Percentiles rank a stretch among this genome's conserved stretches.
Conservation (phyloP, 129 eudicot genomes). For the Tanacetum coccineum region DNA sequence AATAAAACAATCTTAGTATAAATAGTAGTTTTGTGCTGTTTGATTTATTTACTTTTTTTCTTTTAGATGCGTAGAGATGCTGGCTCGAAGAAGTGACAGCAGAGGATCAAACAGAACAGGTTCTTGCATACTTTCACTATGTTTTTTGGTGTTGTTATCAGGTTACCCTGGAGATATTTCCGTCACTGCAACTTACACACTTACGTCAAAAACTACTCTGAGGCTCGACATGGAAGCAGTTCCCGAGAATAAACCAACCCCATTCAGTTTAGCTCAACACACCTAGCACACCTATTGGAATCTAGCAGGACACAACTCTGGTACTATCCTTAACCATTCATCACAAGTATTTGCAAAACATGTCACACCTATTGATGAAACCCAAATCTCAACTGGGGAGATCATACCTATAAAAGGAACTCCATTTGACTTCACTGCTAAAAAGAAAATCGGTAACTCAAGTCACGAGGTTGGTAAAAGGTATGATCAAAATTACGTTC, state of each 20-base stretch:
- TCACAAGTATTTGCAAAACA: slow-evolving; percentile 72
- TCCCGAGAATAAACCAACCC: slow-evolving; percentile 74
- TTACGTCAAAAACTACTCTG: slow-evolving; percentile 61
- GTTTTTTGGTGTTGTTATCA: slow-evolving; percentile 22
- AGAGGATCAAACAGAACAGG: no score
- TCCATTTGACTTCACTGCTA: slow-evolving; percentile 78
- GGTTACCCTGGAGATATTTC: slow-evolving; percentile 91
- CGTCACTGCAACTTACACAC: slow-evolving; percentile 78
- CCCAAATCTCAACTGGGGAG: slow-evolving; percentile 82
- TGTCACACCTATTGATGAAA: slow-evolving; percentile 71
- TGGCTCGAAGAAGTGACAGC: no score
- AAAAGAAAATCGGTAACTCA: slow-evolving; percentile 60
- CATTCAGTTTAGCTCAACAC: slow-evolving; percentile 83
- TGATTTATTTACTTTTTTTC: no score
- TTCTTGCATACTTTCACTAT: no score
- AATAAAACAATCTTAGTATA: no score
- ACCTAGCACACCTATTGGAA: slow-evolving; percentile 99
- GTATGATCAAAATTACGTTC: slow-evolving; percentile 88
- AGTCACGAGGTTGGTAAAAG: slow-evolving; percentile 79
- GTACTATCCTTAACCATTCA: slow-evolving; percentile 69
- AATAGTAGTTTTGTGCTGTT: no score
- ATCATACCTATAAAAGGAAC: slow-evolving; percentile 70
- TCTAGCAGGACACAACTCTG: slow-evolving; percentile 76
- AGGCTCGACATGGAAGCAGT: slow-evolving; percentile 93
- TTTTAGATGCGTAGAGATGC: no score